Base-by-base conservation (phyloP, 768 basidiomycete species). In the Cyathus striatus region DNA sequence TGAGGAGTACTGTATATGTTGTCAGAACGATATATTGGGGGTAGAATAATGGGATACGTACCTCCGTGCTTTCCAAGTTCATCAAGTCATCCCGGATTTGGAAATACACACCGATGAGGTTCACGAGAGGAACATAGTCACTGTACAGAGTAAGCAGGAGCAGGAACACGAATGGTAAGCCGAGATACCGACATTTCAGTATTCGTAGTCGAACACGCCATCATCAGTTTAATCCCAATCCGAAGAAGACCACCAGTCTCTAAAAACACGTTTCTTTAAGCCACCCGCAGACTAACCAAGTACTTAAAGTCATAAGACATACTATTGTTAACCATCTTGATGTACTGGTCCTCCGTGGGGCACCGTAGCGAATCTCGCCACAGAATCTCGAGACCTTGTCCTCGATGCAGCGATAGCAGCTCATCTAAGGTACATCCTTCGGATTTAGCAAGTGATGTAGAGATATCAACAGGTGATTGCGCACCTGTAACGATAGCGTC, bases 261-360 rank as follows among this genome's bases (percentile, higher is more conserved):
- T 92, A 36, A 14, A 9, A 16, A 23, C 20, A 22, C 20, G 21
- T 27, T 5, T 21, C 10, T 17, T 44, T 13, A 35, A 23, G 6
- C 17, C 23, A 40, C 25, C 22, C 35, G 37, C 24, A 38, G n/a
- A n/a, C n/a, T n/a, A n/a, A n/a, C n/a, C n/a, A n/a, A n/a, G n/a
- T n/a, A 32, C 24, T 10, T 24, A 24, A 33, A 26, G 23, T 42
- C n/a, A 38, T 41, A 40, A 10, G 25, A 54, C 58, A 48, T 53
- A 93, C 93, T 96, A 52, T 91, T 85, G 58, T 90, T 88, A 16
- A 95, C 93, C 92, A 96, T 96, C 3, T 72, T 61, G 24, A 96
- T 72, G 53, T 95, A 96, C 55, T 96, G 87, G 43, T 89, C 83
- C 58, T 96, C 92, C 0, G 83, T 84, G 2, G 92, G 92, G 55